These are phyloP conservation scores for Centrapalus pauciflorus DNA, from an alignment of 129 eudicot species.

Conservation along the genomic window DNA sequence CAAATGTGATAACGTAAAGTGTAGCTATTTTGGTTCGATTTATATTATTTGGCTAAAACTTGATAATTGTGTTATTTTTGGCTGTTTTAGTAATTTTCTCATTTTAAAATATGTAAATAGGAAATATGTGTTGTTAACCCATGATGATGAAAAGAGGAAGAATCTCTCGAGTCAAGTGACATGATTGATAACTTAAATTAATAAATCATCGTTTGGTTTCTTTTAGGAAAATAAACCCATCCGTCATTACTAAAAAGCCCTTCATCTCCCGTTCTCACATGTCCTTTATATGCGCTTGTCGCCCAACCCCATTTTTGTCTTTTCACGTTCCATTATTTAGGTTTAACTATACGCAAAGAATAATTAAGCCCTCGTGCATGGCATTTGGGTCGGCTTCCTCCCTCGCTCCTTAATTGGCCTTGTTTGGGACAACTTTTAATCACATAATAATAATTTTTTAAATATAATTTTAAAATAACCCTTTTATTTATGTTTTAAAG, in stretches of 20 bases:
- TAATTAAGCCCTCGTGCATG: constrained; percentile 29
- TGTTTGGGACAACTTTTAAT: neutral
- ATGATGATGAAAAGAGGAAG: no score
- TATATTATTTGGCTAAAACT: no score
- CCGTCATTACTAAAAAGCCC: constrained; percentile 21
- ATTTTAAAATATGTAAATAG: no score
- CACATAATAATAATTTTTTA: no score
- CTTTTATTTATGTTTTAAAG: no score
- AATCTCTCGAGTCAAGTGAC: constrained; percentile 22
- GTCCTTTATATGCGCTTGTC: constrained; percentile 28
- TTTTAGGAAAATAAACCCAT: constrained; percentile 22
- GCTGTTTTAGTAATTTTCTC: no score
- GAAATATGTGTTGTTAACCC: no score
- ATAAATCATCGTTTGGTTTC: neutral
- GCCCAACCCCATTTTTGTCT: constrained; percentile 4
- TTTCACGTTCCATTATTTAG: constrained; percentile 9
- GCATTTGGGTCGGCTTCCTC: neutral
- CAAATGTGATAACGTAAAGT: no score
- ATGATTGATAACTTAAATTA: constrained; percentile 18
- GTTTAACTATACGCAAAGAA: constrained; percentile 32
- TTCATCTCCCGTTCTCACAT: constrained; percentile 8
- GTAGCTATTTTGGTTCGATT: no score
- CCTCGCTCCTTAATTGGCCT: neutral
- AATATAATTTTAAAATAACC: no score
- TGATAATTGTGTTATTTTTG: no score